Evolutionary conservation across 164 flowering plant species (phyloP), one percentile per base, ranked within the genome.

Genomic region (Macadamia tetraphylla): DNA sequence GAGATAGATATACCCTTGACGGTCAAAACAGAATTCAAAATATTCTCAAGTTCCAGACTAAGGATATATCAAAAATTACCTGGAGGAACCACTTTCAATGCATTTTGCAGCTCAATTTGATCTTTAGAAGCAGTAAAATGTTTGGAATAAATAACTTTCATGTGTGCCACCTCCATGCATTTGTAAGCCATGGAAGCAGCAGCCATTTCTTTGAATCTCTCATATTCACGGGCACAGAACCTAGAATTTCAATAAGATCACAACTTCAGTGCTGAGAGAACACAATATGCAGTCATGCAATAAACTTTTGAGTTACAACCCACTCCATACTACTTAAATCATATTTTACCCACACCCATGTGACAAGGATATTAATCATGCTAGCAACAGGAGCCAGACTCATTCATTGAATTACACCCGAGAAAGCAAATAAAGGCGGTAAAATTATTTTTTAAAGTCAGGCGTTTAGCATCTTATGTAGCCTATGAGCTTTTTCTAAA

Each of bases 131-230:
- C 67, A 77, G 60, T 75, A 9, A 67, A 69, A 73, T 80, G 74
- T 74, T 78, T 84, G 63, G 68, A 84, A 70, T 84, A 87, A 63
- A 86, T 78, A 32, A 86, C 81, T 80, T 86, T 81, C 89, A 88
- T 74, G 76, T 81, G 83, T 40, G 98, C 90, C 72, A 91, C 94
- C 73, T 94, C 97, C 80, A 82, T 75, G 74, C 98, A 94, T 78
- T 94, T 94, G 79, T 87, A 91, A 56, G 94, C 92, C 76, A 94
- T 76, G 53, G 97, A 83, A 74, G 96, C 91, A 65, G 87, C 82
- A 66, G 89, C 88, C 91, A 87, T 86, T 58, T 86, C 88, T 69
- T 80, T 70, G 70, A 58, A 31, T 67, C 66, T 81, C 74, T 88
- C 96, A 81, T 81, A 94, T 80, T 85, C 92, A 67, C n/a, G 72